phyloP scores from a whole-genome alignment of 768 basidiomycete genomes.

The Filobasidium wieringae region DNA sequence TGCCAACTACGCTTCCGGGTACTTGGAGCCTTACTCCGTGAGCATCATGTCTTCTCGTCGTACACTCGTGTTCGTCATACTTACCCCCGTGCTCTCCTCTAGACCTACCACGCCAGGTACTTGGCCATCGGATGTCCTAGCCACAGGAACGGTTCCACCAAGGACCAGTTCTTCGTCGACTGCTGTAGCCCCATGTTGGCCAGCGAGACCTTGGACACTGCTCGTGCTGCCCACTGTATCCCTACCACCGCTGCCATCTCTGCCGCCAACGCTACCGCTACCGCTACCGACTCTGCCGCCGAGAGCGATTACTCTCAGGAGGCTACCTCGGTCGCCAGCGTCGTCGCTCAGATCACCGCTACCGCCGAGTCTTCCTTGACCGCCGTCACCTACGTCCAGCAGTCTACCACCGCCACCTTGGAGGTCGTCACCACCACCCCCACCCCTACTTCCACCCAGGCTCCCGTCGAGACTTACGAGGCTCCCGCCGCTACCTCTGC shows the following conservation, averaged over 20 bases:
- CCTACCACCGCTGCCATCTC: slow-evolving; percentile 31
- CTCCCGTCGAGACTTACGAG: slow-evolving; percentile 10
- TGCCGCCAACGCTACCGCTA: slow-evolving; percentile 14
- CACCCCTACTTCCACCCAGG: slow-evolving; percentile 18
- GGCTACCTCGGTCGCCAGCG: slow-evolving; percentile 20
- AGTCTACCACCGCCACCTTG: slow-evolving; percentile 13
- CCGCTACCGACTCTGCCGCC: slow-evolving; percentile 18
- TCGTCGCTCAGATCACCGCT: slow-evolving; percentile 17
- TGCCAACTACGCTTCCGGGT: slow-evolving; percentile 26
- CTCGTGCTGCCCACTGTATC: slow-evolving; percentile 49
- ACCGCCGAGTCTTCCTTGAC: slow-evolving; percentile 4
- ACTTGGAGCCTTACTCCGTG: slow-evolving; percentile 37
- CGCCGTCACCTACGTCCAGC: slow-evolving; percentile 16
- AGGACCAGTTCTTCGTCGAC: slow-evolving; percentile 44
- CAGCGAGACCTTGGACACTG: slow-evolving; percentile 44
- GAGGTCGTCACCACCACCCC: slow-evolving; percentile 16
- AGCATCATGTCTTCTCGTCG: no score
- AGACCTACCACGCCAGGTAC: slow-evolving; percentile 51
- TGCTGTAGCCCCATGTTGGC: slow-evolving; percentile 66
- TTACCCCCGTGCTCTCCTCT: no score
- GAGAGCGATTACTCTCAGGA: slow-evolving; percentile 16
- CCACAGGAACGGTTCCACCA: slow-evolving; percentile 36
- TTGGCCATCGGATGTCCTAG: slow-evolving; percentile 46
- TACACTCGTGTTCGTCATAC: no score
- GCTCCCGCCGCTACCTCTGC: slow-evolving; percentile 18